A percentile compares a stretch with the other conserved stretches of the same genome.
Evolutionary conservation across 495 filamentous ascomycete genomes (phyloP).

Genomic region (Corynascus novoguineensis): DNA sequence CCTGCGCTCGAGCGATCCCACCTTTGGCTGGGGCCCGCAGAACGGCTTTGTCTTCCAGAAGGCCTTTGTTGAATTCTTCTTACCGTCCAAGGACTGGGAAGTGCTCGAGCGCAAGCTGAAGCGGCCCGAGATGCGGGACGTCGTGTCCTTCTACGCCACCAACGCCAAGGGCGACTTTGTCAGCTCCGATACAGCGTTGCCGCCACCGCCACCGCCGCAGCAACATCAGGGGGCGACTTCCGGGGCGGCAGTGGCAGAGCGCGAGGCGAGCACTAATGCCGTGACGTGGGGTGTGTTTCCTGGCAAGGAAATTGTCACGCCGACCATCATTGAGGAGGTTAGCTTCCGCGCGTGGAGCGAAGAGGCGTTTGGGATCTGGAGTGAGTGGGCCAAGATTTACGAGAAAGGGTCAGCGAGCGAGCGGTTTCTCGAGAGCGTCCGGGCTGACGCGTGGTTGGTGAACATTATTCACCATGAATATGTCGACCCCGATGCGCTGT

Average conservation of each 20-base stretch:
- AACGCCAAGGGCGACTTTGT: slow-evolving; percentile 67
- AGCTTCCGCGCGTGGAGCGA: slow-evolving; percentile 93
- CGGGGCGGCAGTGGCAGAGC: slow-evolving; percentile 15
- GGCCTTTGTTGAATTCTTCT: slow-evolving; percentile 94
- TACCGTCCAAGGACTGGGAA: slow-evolving; percentile 64
- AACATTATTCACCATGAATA: slow-evolving; percentile 88
- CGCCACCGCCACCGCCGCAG: slow-evolving; percentile 17
- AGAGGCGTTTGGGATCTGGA: slow-evolving; percentile 93
- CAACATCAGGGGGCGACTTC: too few species aligned
- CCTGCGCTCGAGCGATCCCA: slow-evolving; percentile 62
- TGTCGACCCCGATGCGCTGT: slow-evolving; percentile 59
- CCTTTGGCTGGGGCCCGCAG: slow-evolving; percentile 91
- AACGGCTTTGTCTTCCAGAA: slow-evolving; percentile 98
- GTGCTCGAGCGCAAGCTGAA: slow-evolving; percentile 57
- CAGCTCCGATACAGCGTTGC: slow-evolving; percentile 48
- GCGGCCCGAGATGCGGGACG: slow-evolving; percentile 47
- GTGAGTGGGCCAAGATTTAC: slow-evolving; percentile 87
- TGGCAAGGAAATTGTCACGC: slow-evolving; percentile 94
- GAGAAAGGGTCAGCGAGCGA: slow-evolving; percentile 57
- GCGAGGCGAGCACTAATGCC: slow-evolving; percentile 68
- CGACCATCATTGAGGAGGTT: slow-evolving; percentile 95
- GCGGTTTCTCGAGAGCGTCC: slow-evolving; percentile 59
- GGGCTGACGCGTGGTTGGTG: slow-evolving; percentile 73
- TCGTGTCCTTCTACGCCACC: slow-evolving; percentile 79
- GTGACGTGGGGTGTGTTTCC: slow-evolving; percentile 97